Conservation (phyloP, 1,284 basidiomycete genomes). For the Ceratobasidium sp. region DNA sequence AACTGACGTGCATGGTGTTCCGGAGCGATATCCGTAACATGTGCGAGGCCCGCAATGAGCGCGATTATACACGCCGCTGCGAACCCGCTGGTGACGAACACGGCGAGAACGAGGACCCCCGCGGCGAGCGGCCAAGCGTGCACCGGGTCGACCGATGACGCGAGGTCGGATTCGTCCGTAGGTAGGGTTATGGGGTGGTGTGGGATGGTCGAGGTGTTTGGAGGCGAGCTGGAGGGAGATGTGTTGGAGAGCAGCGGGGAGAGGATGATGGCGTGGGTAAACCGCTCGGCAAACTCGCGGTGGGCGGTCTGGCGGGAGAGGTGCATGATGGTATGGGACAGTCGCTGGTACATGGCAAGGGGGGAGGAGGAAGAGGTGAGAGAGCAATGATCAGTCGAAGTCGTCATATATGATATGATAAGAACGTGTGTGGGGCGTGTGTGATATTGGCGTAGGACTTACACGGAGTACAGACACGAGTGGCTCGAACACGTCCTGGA, state of each 20-base stretch:
- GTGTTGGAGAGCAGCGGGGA: conserved; percentile 74
- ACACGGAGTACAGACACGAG: conserved; percentile 42
- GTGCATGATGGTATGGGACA: conserved; percentile 50
- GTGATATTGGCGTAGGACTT: background rate
- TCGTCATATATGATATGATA: conserved; percentile 47
- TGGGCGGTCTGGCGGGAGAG: conserved; percentile 51
- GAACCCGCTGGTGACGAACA: conserved; percentile 21
- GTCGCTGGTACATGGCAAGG: conserved; percentile 57
- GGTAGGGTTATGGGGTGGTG: conserved; percentile 28
- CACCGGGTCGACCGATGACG: conserved; percentile 6
- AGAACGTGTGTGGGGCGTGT: conserved; percentile 50
- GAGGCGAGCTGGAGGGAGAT: conserved; percentile 47
- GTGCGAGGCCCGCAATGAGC: conserved; percentile 19
- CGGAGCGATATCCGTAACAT: conserved; percentile 17
- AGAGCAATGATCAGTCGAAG: conserved; percentile 41
- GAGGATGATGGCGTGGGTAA: conserved; percentile 88
- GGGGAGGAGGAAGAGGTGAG: conserved; percentile 50
- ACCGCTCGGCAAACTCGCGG: conserved; percentile 74
- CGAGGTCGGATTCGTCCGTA: background rate
- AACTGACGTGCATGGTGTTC: conserved; percentile 34
- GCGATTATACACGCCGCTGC: conserved; percentile 32
- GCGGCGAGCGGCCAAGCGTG: conserved; percentile 41
- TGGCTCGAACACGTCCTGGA: conserved; percentile 49
- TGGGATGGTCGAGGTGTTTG: conserved; percentile 57
- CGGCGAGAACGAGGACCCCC: conserved; percentile 27